Evolutionary conservation across 306 rosid genomes (phyloP), one percentile per base, ranked within the genome.

Genomic region (Ormosia emarginata): DNA sequence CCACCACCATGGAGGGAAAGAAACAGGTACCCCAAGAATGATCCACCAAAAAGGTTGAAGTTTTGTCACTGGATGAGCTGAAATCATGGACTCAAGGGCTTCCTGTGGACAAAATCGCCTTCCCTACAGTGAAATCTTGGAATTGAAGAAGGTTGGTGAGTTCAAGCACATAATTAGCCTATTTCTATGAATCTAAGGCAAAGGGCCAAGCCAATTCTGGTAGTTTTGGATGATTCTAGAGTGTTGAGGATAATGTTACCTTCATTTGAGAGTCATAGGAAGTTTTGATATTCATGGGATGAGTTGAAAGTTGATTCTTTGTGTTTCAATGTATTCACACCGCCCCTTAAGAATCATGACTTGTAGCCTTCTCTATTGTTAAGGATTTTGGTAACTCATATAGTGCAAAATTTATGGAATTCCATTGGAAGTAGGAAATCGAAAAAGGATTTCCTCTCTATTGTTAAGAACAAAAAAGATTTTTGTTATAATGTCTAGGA

Each of bases 171-270:
- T 95, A 8, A 89, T 95, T n/a, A 89, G 80, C 88, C 86, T 5
- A 44, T 76, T 74, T 68, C 85, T 3, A 79, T 71, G 36, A 82
- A 78, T 34, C 63, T 92, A 87, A 87, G 89, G 81, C 75, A 74
- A 39, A 68, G 75, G 6, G 70, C 90, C 4, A 94, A 84, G 14
- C 87, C 88, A 0, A 90, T 95, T 15, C 73, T 95, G 30, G 94
- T 89, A 4, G 97, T 95, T 84, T 85, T 93, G 63, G 94, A 93
- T 5, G 99, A 95, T 75, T 89, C 92, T 11, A 88, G 90, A 65
- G 99, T 95, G 37, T 7, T 86, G 3, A 90, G 96, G 69, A 88
- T 97, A 18, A 92, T 93, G 67, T 67, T 95, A 66, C 98, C 99
- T 2, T 86, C 97, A 5, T n/a, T 52, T 72, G 91, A 85, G 41